These are phyloP conservation scores for Phytophthora sp. DNA, from an alignment of 352 stramenopile species.

Conservation along the genomic window DNA sequence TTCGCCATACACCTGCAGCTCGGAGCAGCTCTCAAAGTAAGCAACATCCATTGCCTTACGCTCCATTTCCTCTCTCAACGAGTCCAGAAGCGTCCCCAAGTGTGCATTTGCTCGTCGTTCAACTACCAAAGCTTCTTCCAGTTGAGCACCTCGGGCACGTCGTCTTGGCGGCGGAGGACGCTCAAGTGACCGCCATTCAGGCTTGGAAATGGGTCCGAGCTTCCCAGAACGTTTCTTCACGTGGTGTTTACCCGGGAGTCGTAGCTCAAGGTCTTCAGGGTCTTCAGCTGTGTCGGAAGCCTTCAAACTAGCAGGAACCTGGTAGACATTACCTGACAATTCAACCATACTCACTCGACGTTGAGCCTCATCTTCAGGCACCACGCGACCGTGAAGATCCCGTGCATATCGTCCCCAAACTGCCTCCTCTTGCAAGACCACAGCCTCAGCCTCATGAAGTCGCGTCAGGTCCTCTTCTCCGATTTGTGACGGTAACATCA, in stretches of 20 bases:
- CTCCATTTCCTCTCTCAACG: constrained; percentile 70
- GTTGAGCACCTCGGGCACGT: constrained; percentile 70
- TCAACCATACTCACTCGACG: constrained; percentile 63
- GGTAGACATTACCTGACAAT: constrained; percentile 60
- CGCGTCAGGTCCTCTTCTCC: constrained; percentile 86
- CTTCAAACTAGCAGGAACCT: constrained; percentile 20
- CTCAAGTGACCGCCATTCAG: constrained; percentile 42
- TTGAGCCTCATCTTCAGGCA: constrained; percentile 67
- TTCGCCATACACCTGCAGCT: constrained; percentile 57
- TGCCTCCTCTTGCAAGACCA: constrained; percentile 79
- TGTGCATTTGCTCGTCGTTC: constrained; percentile 52
- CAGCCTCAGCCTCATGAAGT: constrained; percentile 67
- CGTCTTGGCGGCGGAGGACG: constrained; percentile 43
- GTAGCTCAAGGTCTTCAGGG: constrained; percentile 13
- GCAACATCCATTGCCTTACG: constrained; percentile 81
- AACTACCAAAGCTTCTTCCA: constrained; percentile 67
- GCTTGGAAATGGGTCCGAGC: constrained; percentile 72
- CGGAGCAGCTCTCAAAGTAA: constrained; percentile 73
- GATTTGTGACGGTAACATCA: constrained; percentile 67
- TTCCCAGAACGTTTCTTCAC: constrained; percentile 75
- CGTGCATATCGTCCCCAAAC: constrained; percentile 65
- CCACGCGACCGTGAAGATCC: constrained; percentile 70
- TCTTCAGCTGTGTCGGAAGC: constrained; percentile 20
- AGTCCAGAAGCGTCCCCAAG: constrained; percentile 55
- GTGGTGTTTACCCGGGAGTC: constrained; percentile 37